Percentiles rank a stretch among this genome's conserved stretches.
Conservation (phyloP, 2,329 filamentous ascomycete genomes). For the Leptoxyphium fumago region DNA sequence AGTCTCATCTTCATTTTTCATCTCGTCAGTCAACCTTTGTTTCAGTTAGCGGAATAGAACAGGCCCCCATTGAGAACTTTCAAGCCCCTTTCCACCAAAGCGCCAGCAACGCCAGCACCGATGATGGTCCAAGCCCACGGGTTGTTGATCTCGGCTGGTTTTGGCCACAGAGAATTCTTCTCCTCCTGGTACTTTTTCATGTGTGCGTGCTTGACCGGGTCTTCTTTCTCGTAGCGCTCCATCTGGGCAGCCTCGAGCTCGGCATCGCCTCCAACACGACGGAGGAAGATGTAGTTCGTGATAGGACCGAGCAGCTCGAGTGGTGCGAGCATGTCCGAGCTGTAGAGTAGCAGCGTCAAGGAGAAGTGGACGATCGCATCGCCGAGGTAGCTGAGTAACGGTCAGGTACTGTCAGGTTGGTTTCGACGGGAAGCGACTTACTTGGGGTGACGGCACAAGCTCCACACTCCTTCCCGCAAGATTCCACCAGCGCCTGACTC, state of each 20-base stretch:
- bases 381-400: conserved; percentile 40
- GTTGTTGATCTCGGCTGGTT: conserved; percentile 34
- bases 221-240: conserved; percentile 36
- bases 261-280: conserved; percentile 41
- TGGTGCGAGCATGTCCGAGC: conserved; percentile 40
- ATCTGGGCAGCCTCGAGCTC: conserved; percentile 39
- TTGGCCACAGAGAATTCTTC: conserved; percentile 48
- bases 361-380: conserved; percentile 44
- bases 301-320: conserved; percentile 40
- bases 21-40: no score
- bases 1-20: no score
- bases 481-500: conserved; percentile 24
- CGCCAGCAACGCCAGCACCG: conserved; percentile 35
- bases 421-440: conserved; percentile 22
- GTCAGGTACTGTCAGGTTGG: neutral
- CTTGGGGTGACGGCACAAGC: conserved; percentile 48
- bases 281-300: conserved; percentile 44
- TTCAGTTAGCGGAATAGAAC: neutral
- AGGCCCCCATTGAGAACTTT: conserved; percentile 6
- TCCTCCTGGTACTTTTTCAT: conserved; percentile 37
- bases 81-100: conserved; percentile 31
- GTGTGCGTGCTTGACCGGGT: conserved; percentile 38
- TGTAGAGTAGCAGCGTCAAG: conserved; percentile 43
- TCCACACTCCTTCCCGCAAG: conserved; percentile 45
- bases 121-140: conserved; percentile 42